A percentile compares a stretch with the other conserved stretches of the same genome.
Evolutionary conservation across 768 basidiomycete species (phyloP).

Genomic region (Cubamyces sp.): DNA sequence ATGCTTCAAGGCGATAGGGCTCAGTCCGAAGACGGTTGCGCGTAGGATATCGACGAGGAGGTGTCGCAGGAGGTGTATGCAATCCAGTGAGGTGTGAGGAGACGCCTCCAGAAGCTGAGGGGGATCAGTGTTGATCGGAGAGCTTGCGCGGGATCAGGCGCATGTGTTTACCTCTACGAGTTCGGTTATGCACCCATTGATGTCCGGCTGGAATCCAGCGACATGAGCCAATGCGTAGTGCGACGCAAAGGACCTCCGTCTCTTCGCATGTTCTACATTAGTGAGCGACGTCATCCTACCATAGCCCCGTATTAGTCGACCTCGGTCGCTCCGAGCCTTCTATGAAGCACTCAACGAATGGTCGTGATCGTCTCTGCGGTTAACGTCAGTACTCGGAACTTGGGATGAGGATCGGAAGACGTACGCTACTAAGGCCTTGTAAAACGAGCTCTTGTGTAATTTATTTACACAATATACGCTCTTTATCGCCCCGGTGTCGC

Average conservation of each 20-base stretch:
- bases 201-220: constrained; percentile 65
- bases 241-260: constrained; percentile 72
- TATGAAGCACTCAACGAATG: constrained; percentile 64
- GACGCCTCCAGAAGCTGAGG: background rate
- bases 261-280: constrained; percentile 62
- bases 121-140: too few species aligned
- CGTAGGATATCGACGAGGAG: constrained; percentile 71
- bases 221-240: constrained; percentile 66
- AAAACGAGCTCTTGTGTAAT: constrained; percentile 71
- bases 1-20: constrained; percentile 66
- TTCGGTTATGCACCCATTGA: constrained; percentile 58
- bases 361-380: constrained; percentile 71
- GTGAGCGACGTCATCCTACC: constrained; percentile 75
- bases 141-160: too few species aligned
- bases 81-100: constrained; percentile 56
- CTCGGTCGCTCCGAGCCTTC: constrained; percentile 45
- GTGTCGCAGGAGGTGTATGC: constrained; percentile 68
- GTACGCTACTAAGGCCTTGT: constrained; percentile 71
- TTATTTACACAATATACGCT: constrained; percentile 68
- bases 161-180: constrained; percentile 62
- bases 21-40: constrained; percentile 65
- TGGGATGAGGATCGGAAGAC: constrained; percentile 37
- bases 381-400: constrained; percentile 29
- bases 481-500: constrained; percentile 62
- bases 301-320: constrained; percentile 31